Evolutionary conservation across 164 flowering plant species (phyloP).

Genomic region (Stephania yunnanensis): DNA sequence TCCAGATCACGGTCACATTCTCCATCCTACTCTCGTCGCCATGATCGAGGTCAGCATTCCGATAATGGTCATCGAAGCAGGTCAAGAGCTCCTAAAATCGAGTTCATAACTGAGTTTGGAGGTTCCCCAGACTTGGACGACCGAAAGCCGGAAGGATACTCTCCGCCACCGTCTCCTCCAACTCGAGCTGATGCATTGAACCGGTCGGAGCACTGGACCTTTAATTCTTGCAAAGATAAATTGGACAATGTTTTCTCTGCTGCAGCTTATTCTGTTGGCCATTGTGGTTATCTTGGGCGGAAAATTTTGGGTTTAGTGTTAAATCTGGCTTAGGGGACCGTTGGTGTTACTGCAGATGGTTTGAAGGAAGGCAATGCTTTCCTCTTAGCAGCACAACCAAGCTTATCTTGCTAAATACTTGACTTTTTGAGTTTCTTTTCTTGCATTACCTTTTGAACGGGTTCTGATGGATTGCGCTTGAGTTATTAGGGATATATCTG

Average conservation of each 20-base stretch:
- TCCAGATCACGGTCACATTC: constrained; percentile 80
- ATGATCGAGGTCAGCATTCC: constrained; percentile 55
- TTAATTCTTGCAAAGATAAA: constrained; percentile 89
- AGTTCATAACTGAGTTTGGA: constrained; percentile 95
- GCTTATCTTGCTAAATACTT: not conserved
- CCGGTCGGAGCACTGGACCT: constrained; percentile 99
- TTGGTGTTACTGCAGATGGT: constrained; percentile 22
- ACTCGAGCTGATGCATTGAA: constrained; percentile 56
- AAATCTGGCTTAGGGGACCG: constrained; percentile 36
- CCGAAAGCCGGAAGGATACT: constrained; percentile 65
- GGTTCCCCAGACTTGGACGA: constrained; percentile 54
- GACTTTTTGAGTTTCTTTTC: constrained; percentile 6
- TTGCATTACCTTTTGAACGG: not conserved
- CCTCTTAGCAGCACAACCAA: constrained; percentile 33
- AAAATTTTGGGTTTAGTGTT: constrained; percentile 45
- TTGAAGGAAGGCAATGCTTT: constrained; percentile 38
- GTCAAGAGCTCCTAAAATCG: constrained; percentile 70
- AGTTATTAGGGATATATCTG: constrained; percentile 22
- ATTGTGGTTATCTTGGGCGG: constrained; percentile 51
- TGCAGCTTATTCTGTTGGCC: constrained; percentile 58
- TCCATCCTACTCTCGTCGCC: constrained; percentile 70
- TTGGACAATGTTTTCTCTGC: constrained; percentile 85
- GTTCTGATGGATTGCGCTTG: constrained; percentile 11
- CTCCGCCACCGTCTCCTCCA: constrained; percentile 93
- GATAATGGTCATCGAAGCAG: constrained; percentile 68